Percentiles rank a stretch among this genome's conserved stretches.
Conservation (phyloP, 352 stramenopile species). For the Phytophthora agathidicida region DNA sequence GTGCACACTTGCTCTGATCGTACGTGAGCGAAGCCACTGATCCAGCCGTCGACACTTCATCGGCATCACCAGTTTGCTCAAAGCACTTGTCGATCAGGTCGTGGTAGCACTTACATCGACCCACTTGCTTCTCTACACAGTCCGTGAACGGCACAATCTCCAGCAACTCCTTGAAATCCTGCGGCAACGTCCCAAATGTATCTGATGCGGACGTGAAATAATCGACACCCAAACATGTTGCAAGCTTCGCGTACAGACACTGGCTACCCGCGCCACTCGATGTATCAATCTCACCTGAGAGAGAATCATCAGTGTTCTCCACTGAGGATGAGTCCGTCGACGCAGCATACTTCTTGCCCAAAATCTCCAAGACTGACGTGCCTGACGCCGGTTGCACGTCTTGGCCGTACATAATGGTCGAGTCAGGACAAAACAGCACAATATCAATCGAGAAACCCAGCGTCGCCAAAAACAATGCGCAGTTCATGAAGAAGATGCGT, state of each 20-base stretch:
- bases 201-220: constrained; percentile 44
- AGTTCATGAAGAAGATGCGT: constrained; percentile 87
- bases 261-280: constrained; percentile 37
- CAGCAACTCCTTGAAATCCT: constrained; percentile 70
- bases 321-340: constrained; percentile 31
- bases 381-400: constrained; percentile 47
- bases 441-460: constrained; percentile 78
- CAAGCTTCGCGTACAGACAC: constrained; percentile 73
- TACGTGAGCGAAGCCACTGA: constrained; percentile 41
- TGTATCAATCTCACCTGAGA: constrained; percentile 31
- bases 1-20: constrained; percentile 64
- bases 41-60: constrained; percentile 40
- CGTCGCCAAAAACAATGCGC: constrained; percentile 67
- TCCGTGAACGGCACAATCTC: constrained; percentile 54
- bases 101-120: constrained; percentile 56
- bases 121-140: constrained; percentile 44
- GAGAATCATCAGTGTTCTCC: constrained; percentile 35
- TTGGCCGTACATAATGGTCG: constrained; percentile 75
- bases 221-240: constrained; percentile 66
- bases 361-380: constrained; percentile 40
- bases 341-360: constrained; percentile 64
- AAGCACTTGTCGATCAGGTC: constrained; percentile 55
- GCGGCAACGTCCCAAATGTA: constrained; percentile 71
- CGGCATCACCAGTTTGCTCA: constrained; percentile 40
- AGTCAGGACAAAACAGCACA: constrained; percentile 76